Evolutionary conservation across 805 yeast genomes (phyloP), one percentile per base, ranked within the genome.

Genomic region (Blastobotrys americana): DNA sequence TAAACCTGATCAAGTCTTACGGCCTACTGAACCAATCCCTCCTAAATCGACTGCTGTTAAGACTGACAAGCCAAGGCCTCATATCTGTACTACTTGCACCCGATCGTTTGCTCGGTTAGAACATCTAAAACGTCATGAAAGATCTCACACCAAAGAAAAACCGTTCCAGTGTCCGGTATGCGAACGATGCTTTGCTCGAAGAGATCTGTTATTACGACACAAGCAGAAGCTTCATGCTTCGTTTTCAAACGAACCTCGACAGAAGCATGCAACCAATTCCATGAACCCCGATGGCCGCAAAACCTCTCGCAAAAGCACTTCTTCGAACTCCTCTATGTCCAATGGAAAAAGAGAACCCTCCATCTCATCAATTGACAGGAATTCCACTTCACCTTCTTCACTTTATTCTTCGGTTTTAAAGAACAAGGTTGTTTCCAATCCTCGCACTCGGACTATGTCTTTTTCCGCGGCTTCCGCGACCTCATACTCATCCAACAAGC

Each of bases 101-200:
- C 73, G 98, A 48, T 95, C 95, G 2, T 93, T 93, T 73, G 98
- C 97, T 1, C 74, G 98, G 44, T 72, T 86, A 40, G 98, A 90
- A 64, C 98, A 90, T 65, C 72, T 93, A 58, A 88, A 85, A 63
- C 79, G 98, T 46, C 98, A 90, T 60, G 94, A 88, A 56, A 70
- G 97, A 34, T 82, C 94, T 0, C 98, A 90, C 62, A 90, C 98
- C 6, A 86, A 89, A 61, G 97, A 89, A 64, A 88, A 88, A 61
- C 97, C 97, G 1, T 90, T 83, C 67, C 93, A 86, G 60, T 90
- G 98, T 66, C 94, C 95, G 2, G 89, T 89, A 5, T 90, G 97
- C 65, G 97, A 95, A 27, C 78, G 97, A 41, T 84, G 96, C 59
- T 90, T 93, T 68, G 97, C 97, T 3, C 71, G 98, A 45, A 69